Conservation (phyloP, 2,329 filamentous ascomycete genomes). For the Neoascochyta sp. region DNA sequence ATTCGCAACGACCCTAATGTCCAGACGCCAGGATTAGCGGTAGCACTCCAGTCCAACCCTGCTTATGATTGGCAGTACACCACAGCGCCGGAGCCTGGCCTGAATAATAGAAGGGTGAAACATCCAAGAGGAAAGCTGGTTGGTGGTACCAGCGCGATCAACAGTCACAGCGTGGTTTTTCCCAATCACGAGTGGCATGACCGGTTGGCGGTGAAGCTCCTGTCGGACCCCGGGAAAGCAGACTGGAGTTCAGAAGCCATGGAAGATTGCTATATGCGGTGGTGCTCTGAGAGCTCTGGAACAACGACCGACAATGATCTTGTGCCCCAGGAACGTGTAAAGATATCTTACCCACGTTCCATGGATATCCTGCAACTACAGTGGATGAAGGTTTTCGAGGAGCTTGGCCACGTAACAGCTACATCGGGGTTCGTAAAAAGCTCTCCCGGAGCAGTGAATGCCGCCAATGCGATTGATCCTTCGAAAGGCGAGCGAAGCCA, state of each 20-base stretch:
- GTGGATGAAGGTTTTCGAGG: slow-evolving; percentile 14
- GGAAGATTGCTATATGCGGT: slow-evolving; percentile 13
- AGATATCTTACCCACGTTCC: slow-evolving; percentile 11
- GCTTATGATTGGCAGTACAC: slow-evolving; percentile 11
- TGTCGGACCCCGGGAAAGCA: slow-evolving; percentile 7
- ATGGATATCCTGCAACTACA: slow-evolving; percentile 13
- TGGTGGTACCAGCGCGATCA: slow-evolving; percentile 18
- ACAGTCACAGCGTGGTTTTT: slow-evolving; percentile 18
- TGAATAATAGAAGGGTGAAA: slow-evolving; percentile 12
- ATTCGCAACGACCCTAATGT: slow-evolving; percentile 13
- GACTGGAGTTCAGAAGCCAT: slow-evolving; percentile 12
- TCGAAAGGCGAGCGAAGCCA: slow-evolving; percentile 18
- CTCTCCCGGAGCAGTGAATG: slow-evolving; percentile 11
- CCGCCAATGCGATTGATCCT: slow-evolving; percentile 16
- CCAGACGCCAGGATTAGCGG: slow-evolving; percentile 11
- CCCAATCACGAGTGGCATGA: slow-evolving; percentile 18
- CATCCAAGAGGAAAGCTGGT: slow-evolving; percentile 18
- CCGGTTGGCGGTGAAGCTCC: slow-evolving; percentile 11
- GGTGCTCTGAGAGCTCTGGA: slow-evolving; percentile 6
- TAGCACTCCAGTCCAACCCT: slow-evolving; percentile 7
- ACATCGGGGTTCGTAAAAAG: slow-evolving; percentile 11
- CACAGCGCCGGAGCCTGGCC: slow-evolving; percentile 9
- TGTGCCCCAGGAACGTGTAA: slow-evolving; percentile 6
- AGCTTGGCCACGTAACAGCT: slow-evolving; percentile 10
- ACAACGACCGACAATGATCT: slow-evolving; percentile 1